Conservation (phyloP, 73 alveolate genomes). For the Paramecium octaurelia region DNA sequence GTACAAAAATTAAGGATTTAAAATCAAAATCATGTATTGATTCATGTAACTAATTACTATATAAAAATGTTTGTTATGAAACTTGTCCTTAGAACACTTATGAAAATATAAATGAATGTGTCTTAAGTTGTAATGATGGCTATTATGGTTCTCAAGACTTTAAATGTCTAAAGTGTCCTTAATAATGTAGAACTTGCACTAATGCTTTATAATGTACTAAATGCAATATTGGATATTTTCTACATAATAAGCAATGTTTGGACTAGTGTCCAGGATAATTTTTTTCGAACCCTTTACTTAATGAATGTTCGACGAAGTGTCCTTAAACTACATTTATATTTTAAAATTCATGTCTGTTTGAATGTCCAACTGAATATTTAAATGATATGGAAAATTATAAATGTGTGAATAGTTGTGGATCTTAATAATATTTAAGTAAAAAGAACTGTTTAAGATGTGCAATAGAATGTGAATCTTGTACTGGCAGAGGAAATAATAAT, state of each 20-base stretch:
- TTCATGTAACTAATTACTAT: neutral
- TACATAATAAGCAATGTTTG: neutral
- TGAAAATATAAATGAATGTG: neutral
- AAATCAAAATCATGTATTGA: neutral
- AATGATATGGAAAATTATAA: neutral
- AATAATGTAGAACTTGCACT: neutral
- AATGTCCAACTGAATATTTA: neutral
- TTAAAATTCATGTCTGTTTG: neutral
- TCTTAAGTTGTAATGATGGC: neutral
- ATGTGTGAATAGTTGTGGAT: neutral
- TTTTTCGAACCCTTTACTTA: neutral
- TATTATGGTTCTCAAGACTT: neutral
- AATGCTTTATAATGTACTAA: neutral
- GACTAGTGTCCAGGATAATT: neutral
- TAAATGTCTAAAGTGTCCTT: neutral
- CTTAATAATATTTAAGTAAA: neutral
- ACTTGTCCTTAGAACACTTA: neutral
- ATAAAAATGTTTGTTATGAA: neutral
- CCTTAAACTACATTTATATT: neutral
- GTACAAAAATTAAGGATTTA: neutral
- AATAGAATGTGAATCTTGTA: neutral
- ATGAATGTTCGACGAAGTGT: neutral
- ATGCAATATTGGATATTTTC: neutral
- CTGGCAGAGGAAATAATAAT: neutral
- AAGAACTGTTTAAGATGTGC: neutral